Evolutionary conservation across 306 rosid genomes (phyloP).

Genomic region (Herpetospermum pedunculosum): DNA sequence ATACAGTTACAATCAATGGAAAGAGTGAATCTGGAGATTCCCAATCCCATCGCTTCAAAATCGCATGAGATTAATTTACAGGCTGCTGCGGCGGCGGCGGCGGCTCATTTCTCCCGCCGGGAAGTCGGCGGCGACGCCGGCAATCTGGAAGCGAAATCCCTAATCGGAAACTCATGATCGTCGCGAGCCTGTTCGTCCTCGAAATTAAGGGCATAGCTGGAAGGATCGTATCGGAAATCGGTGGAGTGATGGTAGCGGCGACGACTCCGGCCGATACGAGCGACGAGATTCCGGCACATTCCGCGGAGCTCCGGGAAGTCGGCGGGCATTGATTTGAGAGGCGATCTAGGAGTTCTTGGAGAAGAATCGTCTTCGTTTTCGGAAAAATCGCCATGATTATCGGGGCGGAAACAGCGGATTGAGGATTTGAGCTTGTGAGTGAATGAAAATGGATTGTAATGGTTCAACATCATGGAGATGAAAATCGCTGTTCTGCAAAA

Average conservation of each 20-base stretch:
- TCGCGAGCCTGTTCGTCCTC: constrained; percentile 4
- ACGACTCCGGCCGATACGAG: neutral
- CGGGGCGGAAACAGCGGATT: constrained; percentile 1
- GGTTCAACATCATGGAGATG: constrained; percentile 9
- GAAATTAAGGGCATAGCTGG: constrained; percentile 9
- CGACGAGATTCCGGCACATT: neutral
- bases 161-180: neutral
- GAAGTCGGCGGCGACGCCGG: neutral
- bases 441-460: neutral
- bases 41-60: neutral
- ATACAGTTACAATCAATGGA: neutral
- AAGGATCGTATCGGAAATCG: constrained; percentile 2
- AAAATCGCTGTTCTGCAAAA: neutral
- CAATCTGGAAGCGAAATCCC: constrained; percentile 8
- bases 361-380: neutral
- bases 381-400: neutral
- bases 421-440: constrained; percentile 7
- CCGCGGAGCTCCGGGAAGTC: constrained; percentile 4
- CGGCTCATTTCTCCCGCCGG: neutral
- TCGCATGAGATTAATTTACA: neutral
- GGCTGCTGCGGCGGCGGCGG: neutral
- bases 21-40: neutral
- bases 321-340: neutral
- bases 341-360: neutral
- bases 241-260: neutral